phyloP scores from a whole-genome alignment of 768 basidiomycete species.

The Epithele typhae region DNA sequence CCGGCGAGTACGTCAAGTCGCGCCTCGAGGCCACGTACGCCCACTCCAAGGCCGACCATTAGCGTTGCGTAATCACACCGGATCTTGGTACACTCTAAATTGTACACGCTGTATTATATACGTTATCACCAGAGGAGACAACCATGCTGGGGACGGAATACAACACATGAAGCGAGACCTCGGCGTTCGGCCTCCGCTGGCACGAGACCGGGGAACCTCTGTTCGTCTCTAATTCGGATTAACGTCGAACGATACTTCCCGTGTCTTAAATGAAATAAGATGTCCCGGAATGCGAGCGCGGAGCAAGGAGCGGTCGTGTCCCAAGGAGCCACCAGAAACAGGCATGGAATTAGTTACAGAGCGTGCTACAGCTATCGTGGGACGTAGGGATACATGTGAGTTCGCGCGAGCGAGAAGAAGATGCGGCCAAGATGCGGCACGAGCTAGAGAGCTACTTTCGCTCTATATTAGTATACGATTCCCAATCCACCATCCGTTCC shows the following conservation, averaged over 20 bases:
- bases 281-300: not conserved
- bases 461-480: too few relatives aligned
- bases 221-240: too few relatives aligned
- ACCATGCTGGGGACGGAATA: too few relatives aligned
- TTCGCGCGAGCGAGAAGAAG: not conserved
- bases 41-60: slow-evolving; percentile 27
- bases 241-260: not conserved
- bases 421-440: not conserved
- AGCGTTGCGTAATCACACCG: not conserved
- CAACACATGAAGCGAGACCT: too few relatives aligned
- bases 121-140: too few relatives aligned
- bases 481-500: not conserved
- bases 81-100: too few relatives aligned
- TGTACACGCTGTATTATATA: too few relatives aligned
- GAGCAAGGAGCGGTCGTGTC: too few relatives aligned
- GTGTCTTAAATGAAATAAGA: not conserved
- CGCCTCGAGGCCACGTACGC: slow-evolving; percentile 71
- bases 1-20: slow-evolving; percentile 82
- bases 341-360: not conserved
- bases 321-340: too few relatives aligned
- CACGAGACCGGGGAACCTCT: too few relatives aligned
- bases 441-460: too few relatives aligned
- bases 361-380: not conserved
- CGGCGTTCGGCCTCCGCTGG: too few relatives aligned
- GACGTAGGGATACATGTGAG: not conserved